Conservation (phyloP, 2,329 filamentous ascomycete genomes). For the Arachnomyces sp. region DNA sequence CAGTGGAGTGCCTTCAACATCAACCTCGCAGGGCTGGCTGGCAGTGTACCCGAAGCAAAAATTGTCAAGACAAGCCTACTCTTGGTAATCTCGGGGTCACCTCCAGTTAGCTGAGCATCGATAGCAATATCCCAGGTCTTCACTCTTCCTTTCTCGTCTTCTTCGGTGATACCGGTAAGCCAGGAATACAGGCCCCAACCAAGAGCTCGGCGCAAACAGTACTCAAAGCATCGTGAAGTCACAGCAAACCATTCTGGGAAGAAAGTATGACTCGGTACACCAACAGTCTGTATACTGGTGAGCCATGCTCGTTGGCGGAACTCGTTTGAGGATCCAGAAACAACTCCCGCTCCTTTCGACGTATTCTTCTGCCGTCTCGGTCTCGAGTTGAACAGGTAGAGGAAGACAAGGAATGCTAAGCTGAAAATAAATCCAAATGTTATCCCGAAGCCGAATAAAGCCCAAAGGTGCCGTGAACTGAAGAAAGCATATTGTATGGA, state of each 20-base stretch:
- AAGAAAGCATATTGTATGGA: slow-evolving; percentile 20
- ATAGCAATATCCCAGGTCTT: slow-evolving; percentile 91
- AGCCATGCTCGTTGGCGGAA: slow-evolving; percentile 85
- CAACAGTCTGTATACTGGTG: slow-evolving; percentile 84
- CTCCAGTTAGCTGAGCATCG: slow-evolving; percentile 84
- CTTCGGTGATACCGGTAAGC: slow-evolving; percentile 69
- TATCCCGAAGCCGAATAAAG: slow-evolving; percentile 39
- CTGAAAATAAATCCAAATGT: slow-evolving; percentile 44
- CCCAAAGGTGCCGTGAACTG: slow-evolving; percentile 31
- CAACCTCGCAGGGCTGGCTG: slow-evolving; percentile 69
- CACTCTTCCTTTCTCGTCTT: slow-evolving; percentile 76
- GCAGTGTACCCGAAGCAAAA: slow-evolving; percentile 78
- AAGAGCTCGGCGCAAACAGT: slow-evolving; percentile 68
- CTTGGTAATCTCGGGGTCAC: slow-evolving; percentile 81
- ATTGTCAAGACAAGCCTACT: slow-evolving; percentile 77
- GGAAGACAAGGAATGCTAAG: slow-evolving; percentile 49
- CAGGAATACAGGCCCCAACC: slow-evolving; percentile 69
- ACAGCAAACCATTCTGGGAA: slow-evolving; percentile 77
- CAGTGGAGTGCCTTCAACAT: slow-evolving; percentile 92
- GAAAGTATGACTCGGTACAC: slow-evolving; percentile 81
- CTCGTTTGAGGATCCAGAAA: slow-evolving; percentile 64
- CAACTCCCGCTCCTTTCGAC: too few relatives aligned
- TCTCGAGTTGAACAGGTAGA: slow-evolving; percentile 50
- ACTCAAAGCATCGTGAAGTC: slow-evolving; percentile 69
- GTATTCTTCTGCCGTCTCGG: slow-evolving; percentile 43